Percentiles rank a stretch among this genome's conserved stretches.
phyloP scores from a whole-genome alignment of 2,329 filamentous ascomycete species.

The Orbilia quercus region DNA sequence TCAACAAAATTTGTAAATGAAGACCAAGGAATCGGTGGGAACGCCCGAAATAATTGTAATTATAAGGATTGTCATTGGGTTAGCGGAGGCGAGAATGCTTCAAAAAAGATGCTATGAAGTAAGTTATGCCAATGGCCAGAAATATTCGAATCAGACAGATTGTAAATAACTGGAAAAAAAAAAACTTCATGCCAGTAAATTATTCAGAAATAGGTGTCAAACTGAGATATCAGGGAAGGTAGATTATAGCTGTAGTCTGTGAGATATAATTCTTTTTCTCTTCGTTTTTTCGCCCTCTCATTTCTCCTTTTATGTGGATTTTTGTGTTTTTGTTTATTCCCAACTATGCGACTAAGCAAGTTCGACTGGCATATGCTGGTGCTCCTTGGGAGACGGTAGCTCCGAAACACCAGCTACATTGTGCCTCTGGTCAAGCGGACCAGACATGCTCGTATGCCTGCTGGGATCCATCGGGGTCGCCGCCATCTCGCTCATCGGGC shows the following conservation, averaged over 20 bases:
- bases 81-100: constrained; percentile 3
- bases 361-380: constrained; percentile 38
- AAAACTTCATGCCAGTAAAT: not conserved
- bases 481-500: constrained; percentile 48
- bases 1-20: too few relatives aligned
- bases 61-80: constrained; percentile 33
- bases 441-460: constrained; percentile 26
- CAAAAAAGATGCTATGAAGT: constrained; percentile 5
- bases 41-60: constrained; percentile 3
- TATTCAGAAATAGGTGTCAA: not conserved
- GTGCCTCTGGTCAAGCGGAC: constrained; percentile 14
- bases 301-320: constrained; percentile 11
- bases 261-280: not conserved
- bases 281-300: not conserved
- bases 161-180: not conserved
- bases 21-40: not conserved
- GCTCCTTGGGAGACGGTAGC: constrained; percentile 39
- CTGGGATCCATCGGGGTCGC: constrained; percentile 32
- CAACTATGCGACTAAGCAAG: constrained; percentile 29
- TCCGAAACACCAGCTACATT: constrained; percentile 28
- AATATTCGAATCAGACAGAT: not conserved
- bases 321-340: constrained; percentile 10
- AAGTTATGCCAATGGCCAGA: not conserved
- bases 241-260: not conserved
- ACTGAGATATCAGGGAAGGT: not conserved